Conservation (phyloP, 345 rosid genomes). For the Brassica carinata region DNA sequence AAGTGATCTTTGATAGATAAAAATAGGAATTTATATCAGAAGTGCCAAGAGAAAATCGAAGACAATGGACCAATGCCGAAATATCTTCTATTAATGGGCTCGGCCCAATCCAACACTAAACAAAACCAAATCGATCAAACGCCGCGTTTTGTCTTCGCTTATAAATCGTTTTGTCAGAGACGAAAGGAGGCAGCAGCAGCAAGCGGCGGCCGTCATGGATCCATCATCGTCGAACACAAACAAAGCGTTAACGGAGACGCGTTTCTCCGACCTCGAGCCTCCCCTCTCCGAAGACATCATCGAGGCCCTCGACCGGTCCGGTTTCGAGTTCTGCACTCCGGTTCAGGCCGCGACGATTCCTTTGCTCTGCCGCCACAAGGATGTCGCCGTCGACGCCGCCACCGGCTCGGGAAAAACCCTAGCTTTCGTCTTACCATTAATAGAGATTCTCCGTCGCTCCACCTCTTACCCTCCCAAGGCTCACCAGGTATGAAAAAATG, state of each 20-base stretch:
- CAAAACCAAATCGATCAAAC: conserved; percentile 10
- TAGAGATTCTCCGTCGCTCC: conserved; percentile 76
- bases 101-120: conserved; percentile 9
- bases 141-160: conserved; percentile 2
- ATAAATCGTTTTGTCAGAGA: neutral
- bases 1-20: no score
- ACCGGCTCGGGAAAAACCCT: conserved; percentile 96
- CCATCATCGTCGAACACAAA: conserved; percentile 44
- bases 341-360: conserved; percentile 93
- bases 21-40: no score
- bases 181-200: neutral
- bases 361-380: conserved; percentile 78
- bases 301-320: conserved; percentile 51
- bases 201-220: conserved; percentile 39
- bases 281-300: conserved; percentile 61
- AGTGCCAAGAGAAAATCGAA: no score
- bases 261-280: conserved; percentile 85
- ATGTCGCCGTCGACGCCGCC: conserved; percentile 92
- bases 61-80: no score
- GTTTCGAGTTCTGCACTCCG: conserved; percentile 89
- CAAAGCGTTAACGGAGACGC: conserved; percentile 68
- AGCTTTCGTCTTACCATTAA: conserved; percentile 76
- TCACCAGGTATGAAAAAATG: conserved; percentile 76
- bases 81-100: no score
- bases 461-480: conserved; percentile 63